A percentile compares a stretch with the other conserved stretches of the same genome.
phyloP scores from a whole-genome alignment of 2,329 filamentous ascomycete species.

The Aureobasidium musti region DNA sequence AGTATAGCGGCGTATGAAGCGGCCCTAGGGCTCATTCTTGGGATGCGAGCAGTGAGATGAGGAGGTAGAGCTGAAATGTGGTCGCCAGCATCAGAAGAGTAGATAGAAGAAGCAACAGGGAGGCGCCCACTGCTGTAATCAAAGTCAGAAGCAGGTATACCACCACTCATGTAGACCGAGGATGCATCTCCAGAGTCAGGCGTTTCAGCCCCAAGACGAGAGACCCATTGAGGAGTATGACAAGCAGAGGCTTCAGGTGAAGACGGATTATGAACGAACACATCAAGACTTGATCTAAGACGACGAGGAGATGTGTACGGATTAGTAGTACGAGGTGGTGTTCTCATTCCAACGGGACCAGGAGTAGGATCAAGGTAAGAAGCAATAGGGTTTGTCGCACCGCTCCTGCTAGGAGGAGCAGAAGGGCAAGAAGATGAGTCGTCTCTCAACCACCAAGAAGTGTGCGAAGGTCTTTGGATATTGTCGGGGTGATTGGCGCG shows the following conservation, averaged over 20 bases:
- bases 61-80: not conserved
- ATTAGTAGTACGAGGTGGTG: not conserved
- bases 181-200: not conserved
- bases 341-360: not conserved
- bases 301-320: not conserved
- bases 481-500: conserved; percentile 1
- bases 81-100: not conserved
- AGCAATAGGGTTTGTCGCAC: not conserved
- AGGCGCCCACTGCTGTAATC: not conserved
- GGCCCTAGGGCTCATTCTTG: not conserved
- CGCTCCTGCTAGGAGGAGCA: not conserved
- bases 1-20: not conserved
- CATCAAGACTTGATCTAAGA: not conserved
- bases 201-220: not conserved
- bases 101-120: not conserved
- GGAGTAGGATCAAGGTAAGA: not conserved
- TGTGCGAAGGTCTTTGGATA: not conserved
- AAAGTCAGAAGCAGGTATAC: not conserved
- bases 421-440: not conserved
- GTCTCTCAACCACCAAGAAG: conserved; percentile 17
- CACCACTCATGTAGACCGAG: not conserved
- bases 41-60: not conserved
- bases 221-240: not conserved
- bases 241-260: not conserved
- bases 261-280: not conserved